Evolutionary conservation across 371 early-diverging fungal species (phyloP), one percentile per base, ranked within the genome.

Genomic region (Syncephalastrum sp.): DNA sequence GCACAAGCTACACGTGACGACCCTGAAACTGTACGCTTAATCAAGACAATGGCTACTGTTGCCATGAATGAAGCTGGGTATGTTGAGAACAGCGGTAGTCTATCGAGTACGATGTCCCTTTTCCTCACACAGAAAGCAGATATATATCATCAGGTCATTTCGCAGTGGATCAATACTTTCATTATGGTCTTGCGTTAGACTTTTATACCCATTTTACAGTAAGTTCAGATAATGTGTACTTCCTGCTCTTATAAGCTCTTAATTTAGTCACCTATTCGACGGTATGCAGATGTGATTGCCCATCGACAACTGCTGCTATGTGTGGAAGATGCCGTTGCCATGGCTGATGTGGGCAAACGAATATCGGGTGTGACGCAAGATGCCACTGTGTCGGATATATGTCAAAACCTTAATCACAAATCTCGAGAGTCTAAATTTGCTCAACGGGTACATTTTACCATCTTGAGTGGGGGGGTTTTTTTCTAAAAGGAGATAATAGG

Each of bases 211-310:
- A 96, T 73, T 97, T 96, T 73, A 97, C 97, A 1, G 83, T 81
- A 80, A 65, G 67, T 21, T n/a, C 24, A 33, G 13, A 21, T 16
- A 33, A 29, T 16, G 15, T 3, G 42, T 10, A 19, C 5, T 43
- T 43, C 7, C 21, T 38, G 17, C 12, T 27, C 10, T 48, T 10
- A 38, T 50, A 12, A 16, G 4, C n/a, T 14, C 19, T 3, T 10
- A 24, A 44, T 46, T 3, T 57, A 85, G 67, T 98, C 98, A 1
- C 99, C 99, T 5, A 99, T 99, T 62, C 90, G 99, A 59, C 82
- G 99, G 60, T 99, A 99, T 75, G 95, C 99, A 44, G 99, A 99
- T 81, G 67, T 99, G 29, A 71, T 99, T 17, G 99, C 98, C 1
- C 99, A 99, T 62, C 82, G 99, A 21, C 89, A 88, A 60, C 57